Base-by-base conservation (phyloP, 805 yeast genomes). In the Blastobotrys peoriensis region DNA sequence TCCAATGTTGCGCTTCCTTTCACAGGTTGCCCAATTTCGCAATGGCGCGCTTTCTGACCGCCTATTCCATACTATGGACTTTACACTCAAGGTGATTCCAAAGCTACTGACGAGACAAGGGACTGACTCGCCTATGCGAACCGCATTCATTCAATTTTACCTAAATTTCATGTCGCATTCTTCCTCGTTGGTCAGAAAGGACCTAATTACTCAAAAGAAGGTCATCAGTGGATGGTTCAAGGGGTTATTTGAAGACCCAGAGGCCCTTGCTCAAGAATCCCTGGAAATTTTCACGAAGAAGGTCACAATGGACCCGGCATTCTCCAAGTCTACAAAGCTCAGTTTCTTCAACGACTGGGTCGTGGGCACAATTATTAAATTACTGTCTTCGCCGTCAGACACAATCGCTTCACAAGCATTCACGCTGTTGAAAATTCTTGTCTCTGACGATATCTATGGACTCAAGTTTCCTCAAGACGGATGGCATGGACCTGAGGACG, bases 271-370 rank as follows among this genome's bases (percentile, higher is more conserved):
- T 9, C 45, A 45, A 0, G 42, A 58, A 18, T 66, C 81, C 0
- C 45, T 86, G 2, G 59, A 62, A 0, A 69, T 78, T 20, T 65
- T 86, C 46, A 75, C 70, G 15, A 57, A 64, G 1, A 65, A 67
- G 18, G 72, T 89, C 2, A 56, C 86, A 28, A 60, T 65, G 21
- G 97, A 89, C 52, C 56, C 67, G 2, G 64, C 73, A 9, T 83
- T 79, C 58, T 77, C 77, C 52, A 81, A 79, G 55, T 68, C 81
- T 48, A 75, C 87, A 0, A 89, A 88, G 59, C 75, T 86, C 48
- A 77, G 78, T 48, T 73, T 88, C 13, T 74, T 91, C 56, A 86
- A 86, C 54, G 97, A 89, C 58, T 76, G 83, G 70, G 76, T 81
- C 18, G 57, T 87, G 46, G 70, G 72, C 21, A 78, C 78, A 43